phyloP scores from a whole-genome alignment of 1,284 basidiomycete species.

The Fomitiporia mediterranea region DNA sequence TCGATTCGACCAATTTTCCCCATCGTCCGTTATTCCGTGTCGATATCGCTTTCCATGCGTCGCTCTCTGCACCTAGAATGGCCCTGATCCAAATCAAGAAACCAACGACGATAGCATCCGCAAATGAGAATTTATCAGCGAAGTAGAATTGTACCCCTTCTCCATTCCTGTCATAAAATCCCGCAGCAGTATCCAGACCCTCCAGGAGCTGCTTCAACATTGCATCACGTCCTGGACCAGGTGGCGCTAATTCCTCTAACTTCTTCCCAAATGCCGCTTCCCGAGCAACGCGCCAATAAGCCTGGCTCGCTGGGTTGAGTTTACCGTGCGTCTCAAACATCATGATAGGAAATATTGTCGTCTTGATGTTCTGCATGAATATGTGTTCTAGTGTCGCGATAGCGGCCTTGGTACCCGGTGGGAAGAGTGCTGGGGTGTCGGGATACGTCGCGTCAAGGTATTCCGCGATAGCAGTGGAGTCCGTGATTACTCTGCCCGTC shows the following conservation, averaged over 20 bases:
- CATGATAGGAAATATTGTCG: background rate
- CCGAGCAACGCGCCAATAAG: slow-evolving; percentile 36
- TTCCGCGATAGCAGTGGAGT: slow-evolving; percentile 21
- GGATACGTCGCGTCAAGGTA: slow-evolving; percentile 24
- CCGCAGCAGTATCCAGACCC: slow-evolving; percentile 25
- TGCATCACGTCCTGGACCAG: slow-evolving; percentile 25
- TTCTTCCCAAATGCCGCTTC: slow-evolving; percentile 32
- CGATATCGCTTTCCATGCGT: slow-evolving; percentile 16
- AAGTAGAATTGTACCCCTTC: slow-evolving; percentile 10
- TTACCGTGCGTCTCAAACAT: background rate
- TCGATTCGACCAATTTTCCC: slow-evolving; percentile 11
- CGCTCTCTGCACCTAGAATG: slow-evolving; percentile 23
- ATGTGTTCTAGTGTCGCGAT: background rate
- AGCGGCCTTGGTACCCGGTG: background rate
- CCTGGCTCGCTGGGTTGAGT: slow-evolving; percentile 29
- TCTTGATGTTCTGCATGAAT: too few relatives aligned
- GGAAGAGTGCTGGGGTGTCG: slow-evolving; percentile 15
- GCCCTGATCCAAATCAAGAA: slow-evolving; percentile 26
- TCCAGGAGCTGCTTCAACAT: slow-evolving; percentile 28
- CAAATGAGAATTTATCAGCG: slow-evolving; percentile 18
- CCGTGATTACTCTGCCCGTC: slow-evolving; percentile 18
- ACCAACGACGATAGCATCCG: slow-evolving; percentile 17
- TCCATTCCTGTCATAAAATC: slow-evolving; percentile 27
- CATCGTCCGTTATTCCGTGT: slow-evolving; percentile 38
- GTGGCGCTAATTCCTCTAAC: slow-evolving; percentile 35